A percentile compares a stretch with the other conserved stretches of the same genome.
Evolutionary conservation across 129 eudicot species (phyloP).

Genomic region (Solidago caesia): DNA sequence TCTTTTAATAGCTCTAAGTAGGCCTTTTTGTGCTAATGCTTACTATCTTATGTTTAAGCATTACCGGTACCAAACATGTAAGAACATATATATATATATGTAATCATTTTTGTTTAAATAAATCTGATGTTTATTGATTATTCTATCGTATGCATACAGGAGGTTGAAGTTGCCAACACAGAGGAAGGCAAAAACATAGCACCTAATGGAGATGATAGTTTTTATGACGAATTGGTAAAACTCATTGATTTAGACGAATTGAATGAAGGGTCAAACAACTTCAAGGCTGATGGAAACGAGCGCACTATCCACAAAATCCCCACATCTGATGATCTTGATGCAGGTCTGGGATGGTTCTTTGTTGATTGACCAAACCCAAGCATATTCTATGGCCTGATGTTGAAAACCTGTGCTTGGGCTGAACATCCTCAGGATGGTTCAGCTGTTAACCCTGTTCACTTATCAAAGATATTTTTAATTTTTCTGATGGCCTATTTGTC

Average conservation of each 20-base stretch:
- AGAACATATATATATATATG: background rate
- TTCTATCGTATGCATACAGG: constrained; percentile 17
- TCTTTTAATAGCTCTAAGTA: background rate
- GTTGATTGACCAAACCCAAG: constrained; percentile 18
- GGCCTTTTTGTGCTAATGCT: background rate
- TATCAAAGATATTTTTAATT: background rate
- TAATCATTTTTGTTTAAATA: background rate
- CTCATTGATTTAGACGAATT: constrained; percentile 25
- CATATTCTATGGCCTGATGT: background rate
- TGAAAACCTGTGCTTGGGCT: too few relatives aligned
- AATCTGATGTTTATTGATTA: constrained; percentile 9
- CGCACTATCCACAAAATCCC: background rate
- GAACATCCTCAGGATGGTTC: too few relatives aligned
- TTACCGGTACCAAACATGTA: background rate
- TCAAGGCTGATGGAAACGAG: constrained; percentile 9
- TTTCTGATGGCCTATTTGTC: background rate
- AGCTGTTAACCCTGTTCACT: too few relatives aligned
- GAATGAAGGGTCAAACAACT: background rate
- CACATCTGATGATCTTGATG: constrained; percentile 27
- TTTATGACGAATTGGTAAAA: constrained; percentile 16
- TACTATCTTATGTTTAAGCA: background rate
- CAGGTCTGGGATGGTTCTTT: constrained; percentile 12
- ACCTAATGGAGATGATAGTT: constrained; percentile 5
- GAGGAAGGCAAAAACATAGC: background rate
- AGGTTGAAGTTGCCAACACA: constrained; percentile 3